Percentiles rank a stretch among this genome's conserved stretches.
Conservation (phyloP, 2,329 filamentous ascomycete genomes). For the Colletotrichum euphorbiae region DNA sequence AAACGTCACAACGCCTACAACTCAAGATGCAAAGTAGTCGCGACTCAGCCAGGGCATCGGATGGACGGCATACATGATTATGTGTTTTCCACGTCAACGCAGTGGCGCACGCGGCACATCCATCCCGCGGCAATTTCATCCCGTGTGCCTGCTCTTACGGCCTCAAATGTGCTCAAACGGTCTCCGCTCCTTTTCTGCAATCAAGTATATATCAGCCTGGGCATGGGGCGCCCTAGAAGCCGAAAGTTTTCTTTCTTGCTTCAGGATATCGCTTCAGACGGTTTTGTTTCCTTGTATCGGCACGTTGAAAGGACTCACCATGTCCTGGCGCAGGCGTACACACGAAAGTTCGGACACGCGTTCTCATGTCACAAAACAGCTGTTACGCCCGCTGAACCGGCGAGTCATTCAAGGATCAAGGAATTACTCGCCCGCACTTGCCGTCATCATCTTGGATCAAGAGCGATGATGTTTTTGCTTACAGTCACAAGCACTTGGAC, state of each 20-base stretch:
- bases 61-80: neutral
- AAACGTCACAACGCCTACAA: neutral
- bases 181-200: neutral
- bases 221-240: neutral
- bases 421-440: no score
- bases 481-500: neutral
- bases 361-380: no score
- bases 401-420: no score
- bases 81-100: neutral
- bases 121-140: conserved; percentile 3
- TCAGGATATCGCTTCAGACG: neutral
- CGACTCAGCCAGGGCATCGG: no score
- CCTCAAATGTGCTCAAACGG: conserved; percentile 15
- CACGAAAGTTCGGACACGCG: no score
- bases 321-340: no score
- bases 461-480: neutral
- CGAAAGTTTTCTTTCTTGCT: neutral
- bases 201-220: conserved; percentile 10
- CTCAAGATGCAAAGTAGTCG: neutral
- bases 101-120: neutral
- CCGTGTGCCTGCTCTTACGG: neutral
- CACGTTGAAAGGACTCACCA: no score
- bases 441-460: no score
- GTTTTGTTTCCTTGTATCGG: neutral
- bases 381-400: no score